A percentile compares a stretch with the other conserved stretches of the same genome.
These are phyloP conservation scores for Auriculariales sp. DNA, from an alignment of 768 basidiomycete genomes.

Conservation along the genomic window DNA sequence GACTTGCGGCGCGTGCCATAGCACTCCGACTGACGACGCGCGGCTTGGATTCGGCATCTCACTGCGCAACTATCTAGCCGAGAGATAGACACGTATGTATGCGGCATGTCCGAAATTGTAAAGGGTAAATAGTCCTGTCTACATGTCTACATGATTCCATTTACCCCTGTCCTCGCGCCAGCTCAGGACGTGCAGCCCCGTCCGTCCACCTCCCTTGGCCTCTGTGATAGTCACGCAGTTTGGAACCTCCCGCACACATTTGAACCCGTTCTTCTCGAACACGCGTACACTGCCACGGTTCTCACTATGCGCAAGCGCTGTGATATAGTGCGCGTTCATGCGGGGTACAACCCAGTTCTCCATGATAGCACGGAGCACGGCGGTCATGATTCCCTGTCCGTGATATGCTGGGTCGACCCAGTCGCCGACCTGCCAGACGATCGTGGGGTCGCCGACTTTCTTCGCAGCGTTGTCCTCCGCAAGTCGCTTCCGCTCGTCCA, in stretches of 20 bases:
- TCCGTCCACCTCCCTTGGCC: slow-evolving; percentile 14
- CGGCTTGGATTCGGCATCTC: no score
- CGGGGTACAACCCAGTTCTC: slow-evolving; percentile 47
- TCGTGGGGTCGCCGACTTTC: slow-evolving; percentile 34
- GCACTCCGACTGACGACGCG: no score
- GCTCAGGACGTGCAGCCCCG: slow-evolving; percentile 11
- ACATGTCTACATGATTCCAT: no score
- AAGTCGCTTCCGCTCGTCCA: slow-evolving; percentile 20
- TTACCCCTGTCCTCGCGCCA: no score
- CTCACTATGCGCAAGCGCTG: slow-evolving; percentile 28
- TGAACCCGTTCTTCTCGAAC: slow-evolving; percentile 54
- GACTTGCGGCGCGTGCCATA: no score
- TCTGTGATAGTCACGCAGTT: slow-evolving; percentile 25
- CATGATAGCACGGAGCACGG: slow-evolving; percentile 39
- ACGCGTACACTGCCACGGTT: slow-evolving; percentile 50
- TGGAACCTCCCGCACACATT: slow-evolving; percentile 22
- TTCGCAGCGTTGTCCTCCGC: slow-evolving; percentile 27
- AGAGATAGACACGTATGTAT: no score
- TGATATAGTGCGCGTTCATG: slow-evolving; percentile 39
- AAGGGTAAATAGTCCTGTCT: no score
- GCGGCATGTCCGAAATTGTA: no score
- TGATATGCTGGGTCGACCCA: slow-evolving; percentile 48
- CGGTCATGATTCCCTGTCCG: slow-evolving; percentile 58
- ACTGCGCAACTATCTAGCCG: no score
- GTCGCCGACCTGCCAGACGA: slow-evolving; percentile 51